Evolutionary conservation across 805 yeast species (phyloP).

Genomic region (Candida maesae): DNA sequence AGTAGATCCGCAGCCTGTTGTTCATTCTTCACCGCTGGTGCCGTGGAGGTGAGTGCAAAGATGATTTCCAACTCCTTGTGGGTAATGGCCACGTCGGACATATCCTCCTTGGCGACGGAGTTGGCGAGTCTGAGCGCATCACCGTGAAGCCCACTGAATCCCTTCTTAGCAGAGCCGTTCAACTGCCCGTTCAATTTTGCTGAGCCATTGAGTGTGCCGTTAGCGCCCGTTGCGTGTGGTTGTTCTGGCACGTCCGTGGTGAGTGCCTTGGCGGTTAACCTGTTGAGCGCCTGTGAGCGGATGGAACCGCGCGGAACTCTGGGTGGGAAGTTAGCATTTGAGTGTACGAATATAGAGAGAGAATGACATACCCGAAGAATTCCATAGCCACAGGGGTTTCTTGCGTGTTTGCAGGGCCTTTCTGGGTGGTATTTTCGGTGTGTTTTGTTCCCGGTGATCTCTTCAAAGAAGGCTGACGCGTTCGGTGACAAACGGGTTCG

Average conservation of each 20-base stretch:
- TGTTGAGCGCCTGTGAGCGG: slow-evolving; percentile 26
- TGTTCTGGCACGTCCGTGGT: neutral
- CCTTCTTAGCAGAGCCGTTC: slow-evolving; percentile 1
- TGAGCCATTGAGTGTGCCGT: too few relatives aligned
- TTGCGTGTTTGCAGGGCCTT: too few relatives aligned
- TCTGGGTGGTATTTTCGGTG: too few relatives aligned
- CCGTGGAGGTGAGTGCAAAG: slow-evolving; percentile 41
- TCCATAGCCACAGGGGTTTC: slow-evolving; percentile 13
- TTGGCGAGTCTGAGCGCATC: slow-evolving; percentile 20
- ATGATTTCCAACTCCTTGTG: slow-evolving; percentile 53
- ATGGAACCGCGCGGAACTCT: slow-evolving; percentile 27
- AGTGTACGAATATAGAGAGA: too few relatives aligned
- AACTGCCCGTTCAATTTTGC: slow-evolving; percentile 9
- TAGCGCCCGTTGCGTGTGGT: neutral
- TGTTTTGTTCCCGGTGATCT: too few relatives aligned
- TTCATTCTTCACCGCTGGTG: slow-evolving; percentile 30
- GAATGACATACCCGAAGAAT: slow-evolving; percentile 19
- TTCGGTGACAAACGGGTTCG: too few relatives aligned
- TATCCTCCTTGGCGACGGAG: slow-evolving; percentile 15
- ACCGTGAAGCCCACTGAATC: slow-evolving; percentile 9
- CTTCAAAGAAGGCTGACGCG: too few relatives aligned
- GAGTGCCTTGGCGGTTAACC: slow-evolving; percentile 22
- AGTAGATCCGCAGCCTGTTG: slow-evolving; percentile 38
- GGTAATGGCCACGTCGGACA: slow-evolving; percentile 29
- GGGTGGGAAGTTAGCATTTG: neutral